phyloP scores from a whole-genome alignment of 495 filamentous ascomycete species.

The Aspergillus cavernicola region DNA sequence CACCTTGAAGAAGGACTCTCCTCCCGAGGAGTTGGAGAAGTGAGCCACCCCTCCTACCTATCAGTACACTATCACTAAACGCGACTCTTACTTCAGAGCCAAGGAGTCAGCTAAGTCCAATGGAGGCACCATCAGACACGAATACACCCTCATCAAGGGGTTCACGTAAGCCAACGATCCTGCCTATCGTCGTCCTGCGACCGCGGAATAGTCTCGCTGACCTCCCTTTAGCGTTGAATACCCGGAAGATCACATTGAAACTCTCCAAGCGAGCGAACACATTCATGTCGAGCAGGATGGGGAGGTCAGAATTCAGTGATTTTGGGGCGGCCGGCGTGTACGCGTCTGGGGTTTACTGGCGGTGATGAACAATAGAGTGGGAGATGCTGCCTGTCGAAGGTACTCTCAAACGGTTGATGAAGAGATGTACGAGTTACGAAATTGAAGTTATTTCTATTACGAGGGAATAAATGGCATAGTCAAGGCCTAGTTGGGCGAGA shows the following conservation, averaged over 20 bases:
- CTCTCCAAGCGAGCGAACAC: slow-evolving; percentile 61
- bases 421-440: slow-evolving; percentile 21
- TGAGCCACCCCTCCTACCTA: slow-evolving; percentile 28
- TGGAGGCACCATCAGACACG: slow-evolving; percentile 77
- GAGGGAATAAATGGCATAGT: not conserved
- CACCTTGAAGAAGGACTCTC: slow-evolving; percentile 67
- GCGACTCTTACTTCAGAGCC: slow-evolving; percentile 45
- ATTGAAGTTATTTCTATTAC: slow-evolving; percentile 7
- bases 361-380: not conserved
- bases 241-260: slow-evolving; percentile 58
- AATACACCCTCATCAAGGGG: slow-evolving; percentile 82
- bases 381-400: not conserved
- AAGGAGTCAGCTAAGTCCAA: slow-evolving; percentile 65
- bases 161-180: slow-evolving; percentile 70
- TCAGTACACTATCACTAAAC: slow-evolving; percentile 1
- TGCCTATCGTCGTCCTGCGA: not conserved
- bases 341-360: not conserved
- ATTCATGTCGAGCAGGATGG: slow-evolving; percentile 74
- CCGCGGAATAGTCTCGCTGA: slow-evolving; percentile 11
- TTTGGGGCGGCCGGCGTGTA: not conserved
- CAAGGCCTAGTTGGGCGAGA: not conserved
- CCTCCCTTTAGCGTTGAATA: slow-evolving; percentile 61
- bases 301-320: slow-evolving; percentile 66
- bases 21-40: slow-evolving; percentile 59
- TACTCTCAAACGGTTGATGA: not conserved